A percentile compares a stretch with the other conserved stretches of the same genome.
phyloP scores from a whole-genome alignment of 2,329 filamentous ascomycete species.

The Endocalyx cinctus region DNA sequence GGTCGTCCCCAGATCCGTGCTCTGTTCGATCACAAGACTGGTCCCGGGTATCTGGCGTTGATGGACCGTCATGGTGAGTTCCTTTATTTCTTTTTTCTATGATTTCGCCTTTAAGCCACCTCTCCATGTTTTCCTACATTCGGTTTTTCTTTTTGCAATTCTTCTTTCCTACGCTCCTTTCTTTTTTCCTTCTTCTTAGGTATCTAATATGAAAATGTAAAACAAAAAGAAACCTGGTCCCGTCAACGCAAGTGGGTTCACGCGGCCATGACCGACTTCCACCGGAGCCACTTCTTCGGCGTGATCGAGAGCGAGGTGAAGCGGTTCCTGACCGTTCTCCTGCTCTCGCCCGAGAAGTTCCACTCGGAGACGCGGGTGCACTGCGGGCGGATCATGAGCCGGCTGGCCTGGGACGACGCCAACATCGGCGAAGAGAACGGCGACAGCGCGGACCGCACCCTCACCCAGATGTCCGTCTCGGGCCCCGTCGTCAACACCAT shows the following conservation, averaged over 20 bases:
- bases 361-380: constrained; percentile 42
- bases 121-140: no score
- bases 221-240: constrained; percentile 47
- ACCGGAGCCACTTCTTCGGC: constrained; percentile 40
- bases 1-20: constrained; percentile 47
- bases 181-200: no score
- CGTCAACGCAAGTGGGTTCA: constrained; percentile 48
- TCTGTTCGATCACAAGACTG: constrained; percentile 44
- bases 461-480: constrained; percentile 48
- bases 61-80: constrained; percentile 45
- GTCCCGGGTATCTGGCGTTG: constrained; percentile 43
- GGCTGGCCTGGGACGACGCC: constrained; percentile 46
- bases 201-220: no score
- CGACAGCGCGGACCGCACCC: constrained; percentile 40
- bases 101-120: no score
- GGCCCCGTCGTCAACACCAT: constrained; percentile 46
- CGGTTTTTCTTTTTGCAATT: no score
- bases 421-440: constrained; percentile 41
- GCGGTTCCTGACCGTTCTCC: constrained; percentile 40
- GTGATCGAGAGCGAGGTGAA: constrained; percentile 43
- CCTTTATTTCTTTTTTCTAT: constrained; percentile 1
- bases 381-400: constrained; percentile 46
- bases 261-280: constrained; percentile 40
- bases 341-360: constrained; percentile 42
- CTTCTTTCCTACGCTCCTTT: no score